These are phyloP conservation scores for Zygosaccharomyces lentus DNA, from an alignment of 805 yeast genomes.

Conservation along the genomic window DNA sequence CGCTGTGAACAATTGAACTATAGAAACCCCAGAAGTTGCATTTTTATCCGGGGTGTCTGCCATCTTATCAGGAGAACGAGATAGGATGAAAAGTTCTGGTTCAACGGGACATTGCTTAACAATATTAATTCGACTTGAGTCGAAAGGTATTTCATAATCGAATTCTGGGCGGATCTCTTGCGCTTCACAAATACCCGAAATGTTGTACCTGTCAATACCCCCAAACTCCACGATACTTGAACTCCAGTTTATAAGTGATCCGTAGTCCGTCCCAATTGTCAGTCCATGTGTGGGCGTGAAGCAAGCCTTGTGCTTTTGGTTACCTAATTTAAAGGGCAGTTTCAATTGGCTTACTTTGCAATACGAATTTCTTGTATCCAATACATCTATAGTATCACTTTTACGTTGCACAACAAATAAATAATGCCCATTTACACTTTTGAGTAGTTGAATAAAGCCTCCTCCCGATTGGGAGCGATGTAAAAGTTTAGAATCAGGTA, in stretches of 20 bases:
- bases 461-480: constrained; percentile 19
- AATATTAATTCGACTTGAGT: constrained; percentile 17
- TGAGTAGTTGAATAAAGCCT: constrained; percentile 37
- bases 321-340: constrained; percentile 23
- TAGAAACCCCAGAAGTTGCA: constrained; percentile 8
- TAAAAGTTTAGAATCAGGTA: not conserved
- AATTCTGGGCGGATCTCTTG: not conserved
- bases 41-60: not conserved
- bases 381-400: constrained; percentile 29
- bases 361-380: constrained; percentile 33
- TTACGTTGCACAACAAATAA: constrained; percentile 35
- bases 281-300: constrained; percentile 22
- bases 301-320: constrained; percentile 27
- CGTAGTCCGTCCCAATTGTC: constrained; percentile 24
- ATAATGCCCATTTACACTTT: constrained; percentile 37
- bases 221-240: constrained; percentile 29
- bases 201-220: constrained; percentile 15
- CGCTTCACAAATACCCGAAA: not conserved
- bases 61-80: constrained; percentile 27
- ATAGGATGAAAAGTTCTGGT: constrained; percentile 14
- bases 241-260: constrained; percentile 24
- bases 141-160: not conserved
- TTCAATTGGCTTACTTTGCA: constrained; percentile 14
- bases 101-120: constrained; percentile 19
- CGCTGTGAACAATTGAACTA: constrained; percentile 14